Evolutionary conservation across 306 rosid species (phyloP), one percentile per base, ranked within the genome.

Genomic region (Elaeagnus macrophylla): DNA sequence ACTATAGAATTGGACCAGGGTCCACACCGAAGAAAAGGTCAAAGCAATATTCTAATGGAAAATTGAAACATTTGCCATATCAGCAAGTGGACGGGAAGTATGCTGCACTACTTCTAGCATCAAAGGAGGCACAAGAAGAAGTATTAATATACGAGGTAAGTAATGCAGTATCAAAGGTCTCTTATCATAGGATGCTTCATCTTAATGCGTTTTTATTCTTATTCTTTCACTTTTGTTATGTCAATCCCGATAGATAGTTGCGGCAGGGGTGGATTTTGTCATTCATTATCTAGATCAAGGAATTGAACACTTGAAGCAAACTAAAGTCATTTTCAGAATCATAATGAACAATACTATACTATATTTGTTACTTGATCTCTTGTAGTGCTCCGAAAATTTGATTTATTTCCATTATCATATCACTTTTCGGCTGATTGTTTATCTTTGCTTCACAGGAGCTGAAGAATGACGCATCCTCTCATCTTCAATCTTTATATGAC

Each of bases 101-200:
- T 70, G 81, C 75, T 35, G 94, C 86, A 72, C 61, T 68, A 52
- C 81, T 78, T 50, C 57, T 91, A 15, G 75, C 77, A 54, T 74
- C 90, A 35, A 74, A 69, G 71, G 94, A 84, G 58, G 96, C 96
- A 54, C 86, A 65, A 57, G 89, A 83, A 61, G 95, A 91, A 82
- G 66, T 90, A 61, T 66, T 86, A 48, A 75, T 64, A 69, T 62
- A 61, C 19, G 96, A 84, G 91, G 97, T 86, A 81, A 54, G 54
- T n/a, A 36, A 14, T 45, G 49, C 49, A 41, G 2, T 41, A 9
- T 41, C 32, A 1, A 9, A 45, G n/a, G 17, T 12, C 7, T 12
- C 12, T 44, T 5, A 12, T 44, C 15, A 44, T 9, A 4, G 48
- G 16, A 44, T 44, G 15, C 12, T 44, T 44, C 15, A 44, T 44